Conservation (phyloP, 129 eudicot species). For the Flaveria ramosissima region DNA sequence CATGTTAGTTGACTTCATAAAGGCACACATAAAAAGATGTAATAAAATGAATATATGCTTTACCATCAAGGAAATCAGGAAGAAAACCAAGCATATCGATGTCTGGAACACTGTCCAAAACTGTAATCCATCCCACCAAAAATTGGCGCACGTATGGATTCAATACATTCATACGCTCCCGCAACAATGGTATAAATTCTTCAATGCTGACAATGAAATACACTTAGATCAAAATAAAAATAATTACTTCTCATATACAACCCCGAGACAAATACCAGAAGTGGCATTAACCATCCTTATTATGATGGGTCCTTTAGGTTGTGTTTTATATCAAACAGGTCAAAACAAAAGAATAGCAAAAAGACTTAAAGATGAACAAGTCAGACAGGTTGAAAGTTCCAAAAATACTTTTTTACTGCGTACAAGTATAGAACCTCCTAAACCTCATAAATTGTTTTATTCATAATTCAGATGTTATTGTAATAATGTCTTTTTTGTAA, state of each 20-base stretch:
- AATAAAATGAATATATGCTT: conserved; percentile 25
- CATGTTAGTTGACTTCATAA: conserved; percentile 23
- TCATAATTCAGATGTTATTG: background rate
- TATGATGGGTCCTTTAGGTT: background rate
- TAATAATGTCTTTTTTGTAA: background rate
- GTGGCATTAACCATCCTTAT: background rate
- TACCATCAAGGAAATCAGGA: conserved; percentile 99
- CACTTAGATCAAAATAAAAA: background rate
- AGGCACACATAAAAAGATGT: background rate
- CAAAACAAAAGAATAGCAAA: conserved; percentile 1
- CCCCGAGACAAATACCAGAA: background rate
- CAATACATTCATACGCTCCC: conserved; percentile 93
- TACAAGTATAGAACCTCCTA: background rate
- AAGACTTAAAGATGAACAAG: background rate
- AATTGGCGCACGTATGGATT: conserved; percentile 96
- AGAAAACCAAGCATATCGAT: conserved; percentile 96
- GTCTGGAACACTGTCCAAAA: conserved; percentile 95
- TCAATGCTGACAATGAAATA: conserved; percentile 63
- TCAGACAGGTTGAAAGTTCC: background rate
- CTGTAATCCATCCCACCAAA: conserved; percentile 96
- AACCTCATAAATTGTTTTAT: background rate
- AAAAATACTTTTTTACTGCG: background rate
- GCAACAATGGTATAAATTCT: conserved; percentile 89
- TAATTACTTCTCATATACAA: background rate
- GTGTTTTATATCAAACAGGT: background rate